Evolutionary conservation across 441 rosid genomes (phyloP), one percentile per base, ranked within the genome.

Genomic region (Lepidium campestre): DNA sequence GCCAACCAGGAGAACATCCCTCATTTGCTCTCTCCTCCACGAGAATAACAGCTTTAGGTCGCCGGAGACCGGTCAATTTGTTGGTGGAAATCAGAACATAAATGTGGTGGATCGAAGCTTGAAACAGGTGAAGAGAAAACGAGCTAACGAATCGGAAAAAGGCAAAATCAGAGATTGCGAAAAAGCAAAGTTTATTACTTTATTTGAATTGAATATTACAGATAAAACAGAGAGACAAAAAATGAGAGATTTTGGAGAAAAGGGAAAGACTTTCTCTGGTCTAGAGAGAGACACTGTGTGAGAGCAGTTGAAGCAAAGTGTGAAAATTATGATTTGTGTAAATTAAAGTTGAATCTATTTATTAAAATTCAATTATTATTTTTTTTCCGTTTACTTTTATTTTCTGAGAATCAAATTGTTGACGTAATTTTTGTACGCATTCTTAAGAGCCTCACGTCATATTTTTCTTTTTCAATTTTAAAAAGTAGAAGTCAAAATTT

Each of bases 1-100:
- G 65, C 77, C 67, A 92, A 22, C 91, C 89, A 81, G 62, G 93
- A 85, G 67, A 77, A 74, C 96, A 89, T 89, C 89, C 93, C 93
- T 83, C 98, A 89, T 92, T 89, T 86, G 89, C 86, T 64, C 68
- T 52, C 32, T 52, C 32, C 22, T 18, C 42, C 29, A 69, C 39
- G 62, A 60, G 53, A 70, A 72, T 53, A 70, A 58, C 76, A 68
- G 6, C 46, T 48, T 40, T 13, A 49, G 27, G 63, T 62, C 37
- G 42, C 44, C 70, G 75, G 57, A 62, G 68, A 13, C 10, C 36
- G 37, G 48, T 52, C 34, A 58, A 56, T 18, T 45, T 17, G 32
- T 17, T 39, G 50, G 25, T 44, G 25, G 18, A 37, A 31, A 37
- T 63, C 53, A 54, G 37, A 32, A 22, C 23, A 44, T 14, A 1